Conservation (phyloP, 352 stramenopile genomes). For the Globisporangium alternatum region DNA sequence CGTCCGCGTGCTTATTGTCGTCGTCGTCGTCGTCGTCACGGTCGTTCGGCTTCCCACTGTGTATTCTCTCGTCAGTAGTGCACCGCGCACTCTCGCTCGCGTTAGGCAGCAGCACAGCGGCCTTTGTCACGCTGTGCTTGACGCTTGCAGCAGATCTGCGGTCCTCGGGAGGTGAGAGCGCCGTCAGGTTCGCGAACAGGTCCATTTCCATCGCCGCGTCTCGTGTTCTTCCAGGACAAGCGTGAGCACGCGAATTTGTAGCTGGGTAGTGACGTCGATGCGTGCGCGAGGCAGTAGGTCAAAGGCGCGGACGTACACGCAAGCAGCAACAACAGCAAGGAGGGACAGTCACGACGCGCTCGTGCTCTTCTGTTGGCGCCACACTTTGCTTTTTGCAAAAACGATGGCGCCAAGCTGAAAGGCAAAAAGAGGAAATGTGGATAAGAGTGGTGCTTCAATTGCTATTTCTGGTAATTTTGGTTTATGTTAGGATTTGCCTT, state of each 20-base stretch:
- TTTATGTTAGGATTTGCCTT: too few relatives aligned
- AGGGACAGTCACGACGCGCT: background rate
- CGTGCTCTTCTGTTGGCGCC: background rate
- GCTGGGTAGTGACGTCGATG: background rate
- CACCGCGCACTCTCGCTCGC: background rate
- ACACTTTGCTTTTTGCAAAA: conserved; percentile 1
- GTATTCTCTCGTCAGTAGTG: background rate
- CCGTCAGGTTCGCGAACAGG: conserved; percentile 14
- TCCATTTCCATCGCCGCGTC: conserved; percentile 6
- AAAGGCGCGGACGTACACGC: background rate
- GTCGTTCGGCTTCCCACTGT: background rate
- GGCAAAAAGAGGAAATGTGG: too few relatives aligned
- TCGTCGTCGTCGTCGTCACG: background rate
- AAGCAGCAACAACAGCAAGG: background rate
- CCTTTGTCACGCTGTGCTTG: background rate
- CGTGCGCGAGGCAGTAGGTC: background rate
- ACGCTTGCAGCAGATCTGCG: background rate
- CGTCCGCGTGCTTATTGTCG: background rate
- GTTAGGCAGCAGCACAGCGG: background rate
- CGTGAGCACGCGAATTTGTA: background rate
- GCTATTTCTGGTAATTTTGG: too few relatives aligned
- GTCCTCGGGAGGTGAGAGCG: conserved; percentile 8
- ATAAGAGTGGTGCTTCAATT: too few relatives aligned
- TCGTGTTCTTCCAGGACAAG: background rate
- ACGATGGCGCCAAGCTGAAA: background rate